Evolutionary conservation across 305 asterid genomes (phyloP).

Genomic region (Fraxinus velutina): DNA sequence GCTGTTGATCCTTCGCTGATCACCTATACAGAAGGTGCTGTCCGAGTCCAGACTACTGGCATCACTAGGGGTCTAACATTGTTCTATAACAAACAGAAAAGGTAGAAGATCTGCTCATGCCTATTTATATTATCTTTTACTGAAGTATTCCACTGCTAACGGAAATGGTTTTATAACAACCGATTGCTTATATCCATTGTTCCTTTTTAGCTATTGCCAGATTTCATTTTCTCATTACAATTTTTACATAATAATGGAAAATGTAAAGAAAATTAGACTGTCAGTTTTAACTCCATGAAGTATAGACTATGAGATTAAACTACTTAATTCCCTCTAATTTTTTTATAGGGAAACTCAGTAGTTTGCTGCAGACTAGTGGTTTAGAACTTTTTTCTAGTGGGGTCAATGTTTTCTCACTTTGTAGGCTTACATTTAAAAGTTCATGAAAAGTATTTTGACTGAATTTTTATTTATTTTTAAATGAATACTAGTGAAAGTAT

Average conservation of each 20-base stretch:
- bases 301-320: not conserved
- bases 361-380: not conserved
- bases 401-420: not conserved
- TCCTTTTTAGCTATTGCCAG: not conserved
- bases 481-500: not conserved
- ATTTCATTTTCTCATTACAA: not conserved
- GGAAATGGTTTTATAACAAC: not conserved
- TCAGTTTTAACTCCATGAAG: not conserved
- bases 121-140: not conserved
- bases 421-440: not conserved
- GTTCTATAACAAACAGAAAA: slow-evolving; percentile 79
- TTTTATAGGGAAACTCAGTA: not conserved
- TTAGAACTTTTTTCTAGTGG: not conserved
- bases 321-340: not conserved
- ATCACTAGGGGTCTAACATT: slow-evolving; percentile 80
- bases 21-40: slow-evolving; percentile 78
- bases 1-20: slow-evolving; percentile 80
- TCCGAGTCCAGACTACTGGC: slow-evolving; percentile 83
- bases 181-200: not conserved
- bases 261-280: not conserved
- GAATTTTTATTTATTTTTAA: not conserved
- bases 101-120: slow-evolving; percentile 35
- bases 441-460: not conserved
- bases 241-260: not conserved
- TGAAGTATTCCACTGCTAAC: not conserved